Percentiles rank a stretch among this genome's conserved stretches.
Evolutionary conservation across 2,329 filamentous ascomycete species (phyloP).

Genomic region (Cytospora mali): DNA sequence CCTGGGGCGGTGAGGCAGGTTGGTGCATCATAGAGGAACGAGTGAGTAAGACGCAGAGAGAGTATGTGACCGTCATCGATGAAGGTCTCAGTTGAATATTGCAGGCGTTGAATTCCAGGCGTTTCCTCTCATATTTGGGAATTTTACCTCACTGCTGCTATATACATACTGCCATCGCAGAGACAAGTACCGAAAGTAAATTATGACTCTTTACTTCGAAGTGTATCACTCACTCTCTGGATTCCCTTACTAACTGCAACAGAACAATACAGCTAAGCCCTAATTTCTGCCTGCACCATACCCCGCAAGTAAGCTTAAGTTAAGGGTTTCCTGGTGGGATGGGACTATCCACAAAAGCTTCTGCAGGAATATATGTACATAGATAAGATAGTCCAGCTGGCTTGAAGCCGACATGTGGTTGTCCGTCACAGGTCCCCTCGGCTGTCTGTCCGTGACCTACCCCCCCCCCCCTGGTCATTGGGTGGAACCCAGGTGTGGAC

Average conservation of each 20-base stretch:
- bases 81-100: background rate
- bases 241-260: background rate
- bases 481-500: background rate
- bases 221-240: background rate
- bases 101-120: too few species aligned
- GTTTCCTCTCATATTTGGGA: background rate
- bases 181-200: too few species aligned
- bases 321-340: background rate
- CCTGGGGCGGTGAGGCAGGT: too few species aligned
- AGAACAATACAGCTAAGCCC: background rate
- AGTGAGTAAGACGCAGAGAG: background rate
- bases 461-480: background rate
- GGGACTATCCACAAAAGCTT: background rate
- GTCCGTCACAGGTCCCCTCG: background rate
- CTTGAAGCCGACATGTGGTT: background rate
- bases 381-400: background rate
- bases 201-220: too few species aligned
- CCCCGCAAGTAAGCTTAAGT: background rate
- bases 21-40: background rate
- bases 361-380: background rate
- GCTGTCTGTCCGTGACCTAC: background rate
- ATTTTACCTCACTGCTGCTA: background rate
- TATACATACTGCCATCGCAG: background rate
- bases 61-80: too few species aligned
- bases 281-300: background rate